Percentiles rank a stretch among this genome's conserved stretches.
Evolutionary conservation across 2,329 filamentous ascomycete species (phyloP).

Genomic region (Cladosporium sphaerospermum): DNA sequence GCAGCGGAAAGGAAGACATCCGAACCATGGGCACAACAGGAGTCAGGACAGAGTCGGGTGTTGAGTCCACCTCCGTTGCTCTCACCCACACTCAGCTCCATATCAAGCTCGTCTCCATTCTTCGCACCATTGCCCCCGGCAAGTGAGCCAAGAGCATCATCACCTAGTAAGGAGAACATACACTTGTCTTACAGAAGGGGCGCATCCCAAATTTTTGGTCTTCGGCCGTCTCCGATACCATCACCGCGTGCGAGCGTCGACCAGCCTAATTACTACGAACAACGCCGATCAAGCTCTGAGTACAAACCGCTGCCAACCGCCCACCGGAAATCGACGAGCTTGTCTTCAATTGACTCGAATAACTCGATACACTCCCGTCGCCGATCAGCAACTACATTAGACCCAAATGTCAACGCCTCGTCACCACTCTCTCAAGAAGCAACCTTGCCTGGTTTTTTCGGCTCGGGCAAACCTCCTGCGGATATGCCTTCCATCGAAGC

Average conservation of each 20-base stretch:
- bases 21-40: slow-evolving; percentile 18
- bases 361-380: slow-evolving; percentile 28
- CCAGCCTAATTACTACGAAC: background rate
- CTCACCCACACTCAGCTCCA: slow-evolving; percentile 28
- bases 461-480: slow-evolving; percentile 14
- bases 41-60: slow-evolving; percentile 12
- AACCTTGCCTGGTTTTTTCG: slow-evolving; percentile 13
- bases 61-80: slow-evolving; percentile 25
- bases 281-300: slow-evolving; percentile 3
- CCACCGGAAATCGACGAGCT: slow-evolving; percentile 33
- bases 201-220: slow-evolving; percentile 42
- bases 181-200: slow-evolving; percentile 46
- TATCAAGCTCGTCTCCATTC: slow-evolving; percentile 27
- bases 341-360: slow-evolving; percentile 42
- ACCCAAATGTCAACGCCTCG: slow-evolving; percentile 2
- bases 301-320: slow-evolving; percentile 13
- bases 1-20: slow-evolving; percentile 20
- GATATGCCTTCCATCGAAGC: slow-evolving; percentile 24
- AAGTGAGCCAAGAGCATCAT: slow-evolving; percentile 30
- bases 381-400: slow-evolving; percentile 22
- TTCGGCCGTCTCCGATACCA: slow-evolving; percentile 18
- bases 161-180: slow-evolving; percentile 42
- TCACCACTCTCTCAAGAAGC: slow-evolving; percentile 9
- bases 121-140: slow-evolving; percentile 23
- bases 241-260: background rate